Base-by-base conservation (phyloP, 257 asterid genomes). In the Thymus quinquecostatus region DNA sequence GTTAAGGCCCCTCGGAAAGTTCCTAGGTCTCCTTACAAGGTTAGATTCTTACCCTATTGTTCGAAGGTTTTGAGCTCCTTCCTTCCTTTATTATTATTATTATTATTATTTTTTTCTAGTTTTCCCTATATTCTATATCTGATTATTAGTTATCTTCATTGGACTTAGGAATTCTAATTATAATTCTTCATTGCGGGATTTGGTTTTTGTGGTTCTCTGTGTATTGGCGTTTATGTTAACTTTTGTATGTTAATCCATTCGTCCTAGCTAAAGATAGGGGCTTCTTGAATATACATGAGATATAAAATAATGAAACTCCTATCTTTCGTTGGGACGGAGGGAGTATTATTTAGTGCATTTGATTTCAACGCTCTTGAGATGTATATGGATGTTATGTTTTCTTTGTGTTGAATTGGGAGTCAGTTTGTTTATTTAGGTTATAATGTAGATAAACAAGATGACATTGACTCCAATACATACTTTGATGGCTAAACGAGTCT, bases 21-120 rank as follows among this genome's bases (percentile, higher is more conserved):
- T 48, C 92, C 93, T 3, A 84, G 95, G 65, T 84, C 96, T 48
- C 96, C 99, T 38, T 88, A 84, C 75, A 94, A 94, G 99, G 99
- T 88, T 40, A 43, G 28, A 10, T n/a, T 10, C 33, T 40, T 45
- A 9, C 2, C 71, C 53, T 49, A 1, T 40, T 9, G 9, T 34
- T 14, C 8, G 3, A 49, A 33, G 73, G 65, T 40, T 43, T 68
- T 54, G 57, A 10, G 45, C 32, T 64, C 60, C 28, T 49, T 55
- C 14, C 40, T 72, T 45, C 21, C 14, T 13, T 13, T 3, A n/a
- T n/a, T n/a, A n/a, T n/a, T n/a, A n/a, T n/a, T n/a, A n/a, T n/a
- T n/a, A n/a, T n/a, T n/a, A n/a, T n/a, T n/a, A n/a, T n/a, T 11
- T 28, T 13, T 8, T 32, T 13, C 7, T 53, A 8, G 34, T 48